Base-by-base conservation (phyloP, 805 yeast genomes). In the Suhomyces prunicola region DNA sequence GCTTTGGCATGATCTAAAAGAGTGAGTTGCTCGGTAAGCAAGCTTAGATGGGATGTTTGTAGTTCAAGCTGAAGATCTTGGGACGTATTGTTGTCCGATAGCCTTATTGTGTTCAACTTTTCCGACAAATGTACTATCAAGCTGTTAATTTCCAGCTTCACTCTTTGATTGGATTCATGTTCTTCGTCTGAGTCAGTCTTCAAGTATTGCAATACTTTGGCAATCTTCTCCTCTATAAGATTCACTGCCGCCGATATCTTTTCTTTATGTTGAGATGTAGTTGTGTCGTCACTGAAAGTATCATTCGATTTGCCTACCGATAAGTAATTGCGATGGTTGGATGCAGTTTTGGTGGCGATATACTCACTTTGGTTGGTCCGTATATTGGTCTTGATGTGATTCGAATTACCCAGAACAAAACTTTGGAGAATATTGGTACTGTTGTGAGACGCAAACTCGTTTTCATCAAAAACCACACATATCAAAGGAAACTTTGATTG, bases 281-380 rank as follows among this genome's bases (percentile, higher is more conserved):
- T 22, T n/a, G 23, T 24, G 17, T 42, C 46, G 6, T 42, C 46
- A 42, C 31, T 42, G 10, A 42, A 24, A 44, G 13, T 53, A 13
- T 52, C 51, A 8, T 36, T 36, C 22, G 48, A 42, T 9, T 35
- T 45, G 17, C 54, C 56, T 23, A 55, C 57, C 29, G 57, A 53
- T 12, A 60, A 58, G 41, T 71, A 71, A n/a, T 62, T 50, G 40
- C 59, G 61, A 51, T 69, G 60, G 42, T 69, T 66, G 13, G 55
- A 58, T 8, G 72, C 58, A 5, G 78, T 71, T 5, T 64, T 59
- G 1, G 74, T 60, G 1, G 77, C 69, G 6, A 68, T 67, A 23
- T 56, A 60, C 50, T 74, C 78, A 3, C 69, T 60, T 31, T 68
- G 72, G 29, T 63, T 67, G 1, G 72, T 60, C 2, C 54, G 55